Evolutionary conservation across 1,139 yeast genomes (phyloP).

Genomic region (Zygotorulaspora mrakii): DNA sequence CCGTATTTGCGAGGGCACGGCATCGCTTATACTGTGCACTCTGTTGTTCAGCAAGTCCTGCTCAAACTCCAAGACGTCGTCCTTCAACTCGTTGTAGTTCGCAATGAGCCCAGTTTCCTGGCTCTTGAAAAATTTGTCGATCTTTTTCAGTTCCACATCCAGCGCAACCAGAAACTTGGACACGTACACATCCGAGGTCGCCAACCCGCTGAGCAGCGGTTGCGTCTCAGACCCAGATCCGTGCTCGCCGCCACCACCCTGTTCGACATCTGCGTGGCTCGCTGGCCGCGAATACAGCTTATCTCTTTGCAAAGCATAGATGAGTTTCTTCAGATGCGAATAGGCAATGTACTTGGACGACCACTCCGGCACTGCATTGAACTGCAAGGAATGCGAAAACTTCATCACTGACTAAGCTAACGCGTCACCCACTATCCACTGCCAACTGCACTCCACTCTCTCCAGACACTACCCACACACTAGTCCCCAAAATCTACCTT

Average conservation of each 20-base stretch:
- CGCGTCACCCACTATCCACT: not conserved
- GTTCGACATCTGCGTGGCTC: too few relatives aligned
- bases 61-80: slow-evolving; percentile 41
- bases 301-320: slow-evolving; percentile 62
- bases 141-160: slow-evolving; percentile 54
- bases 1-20: slow-evolving; percentile 14
- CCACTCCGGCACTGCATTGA: slow-evolving; percentile 80
- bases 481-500: too few relatives aligned
- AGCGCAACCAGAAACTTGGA: slow-evolving; percentile 47
- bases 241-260: too few relatives aligned
- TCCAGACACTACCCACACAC: too few relatives aligned
- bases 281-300: slow-evolving; percentile 37
- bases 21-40: slow-evolving; percentile 13
- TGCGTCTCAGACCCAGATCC: too few relatives aligned
- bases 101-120: slow-evolving; percentile 52
- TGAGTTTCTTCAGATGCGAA: slow-evolving; percentile 62
- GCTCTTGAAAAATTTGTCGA: slow-evolving; percentile 54
- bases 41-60: slow-evolving; percentile 20
- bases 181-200: slow-evolving; percentile 21
- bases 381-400: slow-evolving; percentile 70
- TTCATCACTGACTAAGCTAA: slow-evolving; percentile 46
- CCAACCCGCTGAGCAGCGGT: slow-evolving; percentile 9
- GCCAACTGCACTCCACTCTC: too few relatives aligned
- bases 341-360: slow-evolving; percentile 70
- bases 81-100: slow-evolving; percentile 47